Conservation (phyloP, 257 asterid genomes). For the Solanum ossicruentum region DNA sequence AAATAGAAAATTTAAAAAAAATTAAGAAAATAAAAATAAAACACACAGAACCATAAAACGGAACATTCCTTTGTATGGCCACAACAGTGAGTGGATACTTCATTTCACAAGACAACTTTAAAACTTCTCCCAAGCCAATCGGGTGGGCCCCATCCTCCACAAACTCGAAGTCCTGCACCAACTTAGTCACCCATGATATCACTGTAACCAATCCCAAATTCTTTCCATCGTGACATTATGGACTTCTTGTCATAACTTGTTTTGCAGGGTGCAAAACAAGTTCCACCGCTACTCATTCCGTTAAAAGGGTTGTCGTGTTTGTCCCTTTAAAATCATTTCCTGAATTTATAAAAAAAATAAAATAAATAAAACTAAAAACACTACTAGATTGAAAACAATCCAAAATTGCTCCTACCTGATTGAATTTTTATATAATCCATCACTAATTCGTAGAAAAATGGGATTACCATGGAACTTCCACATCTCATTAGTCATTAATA, state of each 20-base stretch:
- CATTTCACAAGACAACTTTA: slow-evolving; percentile 53
- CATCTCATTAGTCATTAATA: too few relatives aligned
- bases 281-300: slow-evolving; percentile 48
- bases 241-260: slow-evolving; percentile 11
- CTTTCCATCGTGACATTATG: neutral
- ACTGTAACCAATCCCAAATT: slow-evolving; percentile 30
- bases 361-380: too few relatives aligned
- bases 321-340: slow-evolving; percentile 56
- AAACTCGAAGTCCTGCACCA: slow-evolving; percentile 28
- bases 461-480: too few relatives aligned
- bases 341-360: neutral
- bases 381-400: too few relatives aligned
- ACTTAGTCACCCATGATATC: slow-evolving; percentile 29
- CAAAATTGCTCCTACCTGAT: too few relatives aligned
- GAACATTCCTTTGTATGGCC: slow-evolving; percentile 8
- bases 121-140: slow-evolving; percentile 28
- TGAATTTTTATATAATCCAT: too few relatives aligned
- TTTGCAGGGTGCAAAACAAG: slow-evolving; percentile 24
- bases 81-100: slow-evolving; percentile 27
- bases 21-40: neutral
- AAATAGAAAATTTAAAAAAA: neutral
- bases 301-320: slow-evolving; percentile 31
- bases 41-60: neutral
- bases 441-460: too few relatives aligned
- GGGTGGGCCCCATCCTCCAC: neutral